Evolutionary conservation across 139 green algal genomes (phyloP).

Genomic region (Coccomyxa sp.): DNA sequence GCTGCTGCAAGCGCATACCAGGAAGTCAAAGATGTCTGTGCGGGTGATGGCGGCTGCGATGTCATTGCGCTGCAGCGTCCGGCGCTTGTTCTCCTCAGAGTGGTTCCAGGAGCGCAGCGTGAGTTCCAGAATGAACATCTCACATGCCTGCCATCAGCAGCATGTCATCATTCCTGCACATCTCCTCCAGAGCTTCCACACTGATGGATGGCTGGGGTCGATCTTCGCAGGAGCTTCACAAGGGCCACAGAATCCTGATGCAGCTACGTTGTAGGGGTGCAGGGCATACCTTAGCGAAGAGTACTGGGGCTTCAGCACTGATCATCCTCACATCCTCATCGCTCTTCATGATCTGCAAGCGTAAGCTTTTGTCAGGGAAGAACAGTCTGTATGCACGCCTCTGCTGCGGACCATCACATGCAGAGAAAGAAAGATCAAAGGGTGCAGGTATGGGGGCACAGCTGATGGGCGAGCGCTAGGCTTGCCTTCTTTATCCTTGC

Average conservation of each 20-base stretch:
- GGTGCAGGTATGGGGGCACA: too few species aligned
- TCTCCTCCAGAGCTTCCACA: not conserved
- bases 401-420: too few species aligned
- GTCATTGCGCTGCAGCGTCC: slow-evolving; percentile 94
- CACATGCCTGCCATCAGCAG: slow-evolving; percentile 69
- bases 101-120: slow-evolving; percentile 89
- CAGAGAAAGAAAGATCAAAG: too few species aligned
- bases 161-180: not conserved
- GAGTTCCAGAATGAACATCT: slow-evolving; percentile 98
- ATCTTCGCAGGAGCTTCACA: not conserved
- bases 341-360: slow-evolving; percentile 96
- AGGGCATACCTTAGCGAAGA: slow-evolving; percentile 87
- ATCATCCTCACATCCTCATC: slow-evolving; percentile 97
- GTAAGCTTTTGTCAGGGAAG: too few species aligned
- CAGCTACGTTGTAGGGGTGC: not conserved
- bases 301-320: slow-evolving; percentile 91
- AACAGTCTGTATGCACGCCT: too few species aligned
- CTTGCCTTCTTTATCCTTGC: slow-evolving; percentile 96
- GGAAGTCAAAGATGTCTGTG: slow-evolving; percentile 96
- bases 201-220: not conserved
- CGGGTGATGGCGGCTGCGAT: slow-evolving; percentile 90
- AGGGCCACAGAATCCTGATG: not conserved
- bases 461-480: not conserved
- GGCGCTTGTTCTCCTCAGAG: slow-evolving; percentile 92
- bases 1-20: slow-evolving; percentile 50